Conservation (phyloP, 306 rosid species). For the Clitoria ternatea region DNA sequence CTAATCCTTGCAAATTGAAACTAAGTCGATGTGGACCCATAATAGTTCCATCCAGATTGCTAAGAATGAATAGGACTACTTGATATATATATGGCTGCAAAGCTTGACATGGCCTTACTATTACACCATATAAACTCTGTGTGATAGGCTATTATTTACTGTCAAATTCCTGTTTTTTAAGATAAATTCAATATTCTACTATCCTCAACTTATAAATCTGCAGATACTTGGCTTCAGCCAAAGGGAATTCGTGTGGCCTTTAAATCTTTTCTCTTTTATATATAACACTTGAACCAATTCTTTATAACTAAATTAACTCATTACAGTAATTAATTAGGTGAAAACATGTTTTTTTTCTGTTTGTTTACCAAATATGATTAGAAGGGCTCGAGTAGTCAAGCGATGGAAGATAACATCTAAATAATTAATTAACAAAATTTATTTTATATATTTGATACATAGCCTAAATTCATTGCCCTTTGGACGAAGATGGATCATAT, state of each 20-base stretch:
- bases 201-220: slow-evolving; percentile 24
- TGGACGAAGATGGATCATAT: not conserved
- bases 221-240: slow-evolving; percentile 31
- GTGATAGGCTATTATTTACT: slow-evolving; percentile 25
- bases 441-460: not conserved
- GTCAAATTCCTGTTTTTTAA: not conserved
- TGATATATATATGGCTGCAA: not conserved
- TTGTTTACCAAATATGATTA: too few species aligned
- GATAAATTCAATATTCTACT: slow-evolving; percentile 1
- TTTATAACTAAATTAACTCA: too few species aligned
- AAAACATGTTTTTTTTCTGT: not conserved
- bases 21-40: slow-evolving; percentile 30
- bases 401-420: not conserved
- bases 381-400: not conserved
- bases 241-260: slow-evolving; percentile 29
- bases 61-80: slow-evolving; percentile 14
- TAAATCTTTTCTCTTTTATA: not conserved
- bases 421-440: not conserved
- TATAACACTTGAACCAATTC: too few species aligned
- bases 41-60: slow-evolving; percentile 27
- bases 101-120: slow-evolving; percentile 20
- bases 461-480: not conserved
- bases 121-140: slow-evolving; percentile 34
- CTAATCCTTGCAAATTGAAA: too few species aligned
- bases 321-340: too few species aligned